These are phyloP conservation scores for Fusarium goolgardi DNA, from an alignment of 2,329 filamentous ascomycete species.

Conservation along the genomic window DNA sequence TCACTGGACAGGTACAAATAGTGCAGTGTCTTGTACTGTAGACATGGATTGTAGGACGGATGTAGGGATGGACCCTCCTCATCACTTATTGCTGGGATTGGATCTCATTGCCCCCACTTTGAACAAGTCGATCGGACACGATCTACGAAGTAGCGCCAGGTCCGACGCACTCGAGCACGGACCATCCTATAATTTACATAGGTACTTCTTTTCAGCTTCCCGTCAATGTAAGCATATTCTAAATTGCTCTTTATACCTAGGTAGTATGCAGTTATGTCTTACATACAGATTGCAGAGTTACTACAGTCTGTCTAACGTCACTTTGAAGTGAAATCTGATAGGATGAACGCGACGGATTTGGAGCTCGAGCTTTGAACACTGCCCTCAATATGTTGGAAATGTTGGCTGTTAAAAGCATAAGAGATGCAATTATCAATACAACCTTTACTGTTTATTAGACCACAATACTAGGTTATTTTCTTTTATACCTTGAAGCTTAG, in stretches of 20 bases:
- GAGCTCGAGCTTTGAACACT: neutral
- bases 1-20: neutral
- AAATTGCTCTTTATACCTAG: neutral
- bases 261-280: neutral
- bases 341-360: neutral
- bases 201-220: neutral
- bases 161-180: slow-evolving; percentile 39
- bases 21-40: neutral
- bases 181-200: slow-evolving; percentile 22
- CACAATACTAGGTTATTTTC: neutral
- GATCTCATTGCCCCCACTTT: slow-evolving; percentile 18
- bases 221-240: neutral
- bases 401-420: neutral
- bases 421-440: neutral
- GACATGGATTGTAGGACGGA: neutral
- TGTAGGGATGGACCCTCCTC: neutral
- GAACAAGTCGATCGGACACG: slow-evolving; percentile 33
- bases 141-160: slow-evolving; percentile 42
- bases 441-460: neutral
- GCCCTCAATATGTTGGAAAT: neutral
- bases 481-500: neutral
- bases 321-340: neutral
- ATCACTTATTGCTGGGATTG: slow-evolving; percentile 6
- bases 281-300: neutral
- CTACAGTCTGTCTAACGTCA: neutral